These are phyloP conservation scores for Orbilia quercus DNA, from an alignment of 2,329 filamentous ascomycete species.

Conservation along the genomic window DNA sequence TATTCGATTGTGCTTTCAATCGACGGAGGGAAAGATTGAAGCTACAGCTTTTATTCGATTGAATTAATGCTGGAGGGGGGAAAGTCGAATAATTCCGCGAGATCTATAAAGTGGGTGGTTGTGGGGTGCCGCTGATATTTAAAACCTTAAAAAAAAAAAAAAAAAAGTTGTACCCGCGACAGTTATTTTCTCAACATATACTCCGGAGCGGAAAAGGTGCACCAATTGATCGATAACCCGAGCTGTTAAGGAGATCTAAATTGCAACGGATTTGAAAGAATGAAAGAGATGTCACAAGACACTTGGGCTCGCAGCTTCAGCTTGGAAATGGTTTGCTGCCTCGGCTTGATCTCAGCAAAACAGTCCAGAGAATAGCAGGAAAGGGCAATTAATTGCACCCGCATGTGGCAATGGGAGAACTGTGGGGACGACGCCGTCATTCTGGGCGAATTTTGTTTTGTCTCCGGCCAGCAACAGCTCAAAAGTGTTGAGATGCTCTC, in stretches of 20 bases:
- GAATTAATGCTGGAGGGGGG: background rate
- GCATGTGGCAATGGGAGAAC: conserved; percentile 34
- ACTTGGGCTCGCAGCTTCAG: conserved; percentile 8
- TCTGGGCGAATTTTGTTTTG: conserved; percentile 10
- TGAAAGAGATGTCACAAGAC: conserved; percentile 34
- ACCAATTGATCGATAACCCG: conserved; percentile 9
- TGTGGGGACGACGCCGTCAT: conserved; percentile 8
- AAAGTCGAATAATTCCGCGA: background rate
- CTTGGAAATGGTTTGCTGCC: background rate
- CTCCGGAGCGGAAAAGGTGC: conserved; percentile 11
- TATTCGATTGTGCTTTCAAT: background rate
- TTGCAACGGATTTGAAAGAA: no score
- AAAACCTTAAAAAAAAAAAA: conserved; percentile 10
- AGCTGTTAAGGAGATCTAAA: background rate
- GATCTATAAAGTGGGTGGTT: conserved; percentile 5
- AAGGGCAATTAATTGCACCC: background rate
- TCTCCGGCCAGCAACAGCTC: conserved; percentile 13
- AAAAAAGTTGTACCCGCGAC: conserved; percentile 10
- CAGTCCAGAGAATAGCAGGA: background rate
- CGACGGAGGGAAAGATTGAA: background rate
- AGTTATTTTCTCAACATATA: background rate
- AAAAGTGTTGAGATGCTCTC: conserved; percentile 44
- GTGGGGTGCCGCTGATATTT: conserved; percentile 6
- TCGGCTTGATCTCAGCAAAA: background rate
- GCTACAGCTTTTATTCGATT: background rate